Base-by-base conservation (phyloP, 495 filamentous ascomycete species). In the Xylaria scruposa region DNA sequence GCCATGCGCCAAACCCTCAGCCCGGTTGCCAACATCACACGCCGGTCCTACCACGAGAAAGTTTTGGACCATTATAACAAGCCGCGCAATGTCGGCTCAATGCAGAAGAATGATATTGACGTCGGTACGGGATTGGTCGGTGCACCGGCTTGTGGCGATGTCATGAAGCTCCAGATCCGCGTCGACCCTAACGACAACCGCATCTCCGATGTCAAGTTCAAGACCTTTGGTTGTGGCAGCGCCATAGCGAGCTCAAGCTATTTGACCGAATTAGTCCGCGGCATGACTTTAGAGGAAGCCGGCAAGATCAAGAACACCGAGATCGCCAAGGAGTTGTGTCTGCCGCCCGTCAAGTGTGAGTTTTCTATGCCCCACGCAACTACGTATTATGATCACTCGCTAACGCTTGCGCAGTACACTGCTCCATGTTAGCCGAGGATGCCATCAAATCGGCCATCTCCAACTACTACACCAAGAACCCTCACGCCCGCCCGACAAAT, bases 381-480 rank as follows among this genome's bases (percentile, higher is more conserved):
- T 51, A 9, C 19, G 69, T 36, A 72, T 29, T 3, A 60, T 21
- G 29, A 29, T 17, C 67, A 17, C 51, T 47, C 47, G 70, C 66
- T 81, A 71, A 79, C 42, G 17, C 59, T 31, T 68, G 26, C 40
- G 8, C 49, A 94, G 91, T 98, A 38, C 97, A 99, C 83, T 99
- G 97, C 88, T 98, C 95, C 70, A 97, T 99, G 93, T 90, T 99
- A 70, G 97, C 97, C 33, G 97, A 99, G 84, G 95, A 99, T 80
- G 97, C 97, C 71, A 98, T 99, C 89, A 98, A 98, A 84, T 95
- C 94, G n/a, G 97, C 97, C 70, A 98, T 98, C 81, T 92, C 90
- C 67, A 95, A 99, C 82, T 98, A 98, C 87, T 94, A 97, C 86
- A 94, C 90, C 79, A 98, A 98, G 89, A 95, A 93, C 87, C 92